Evolutionary conservation across 2,329 filamentous ascomycete genomes (phyloP), one percentile per base, ranked within the genome.

Genomic region (Claviceps spartinae): DNA sequence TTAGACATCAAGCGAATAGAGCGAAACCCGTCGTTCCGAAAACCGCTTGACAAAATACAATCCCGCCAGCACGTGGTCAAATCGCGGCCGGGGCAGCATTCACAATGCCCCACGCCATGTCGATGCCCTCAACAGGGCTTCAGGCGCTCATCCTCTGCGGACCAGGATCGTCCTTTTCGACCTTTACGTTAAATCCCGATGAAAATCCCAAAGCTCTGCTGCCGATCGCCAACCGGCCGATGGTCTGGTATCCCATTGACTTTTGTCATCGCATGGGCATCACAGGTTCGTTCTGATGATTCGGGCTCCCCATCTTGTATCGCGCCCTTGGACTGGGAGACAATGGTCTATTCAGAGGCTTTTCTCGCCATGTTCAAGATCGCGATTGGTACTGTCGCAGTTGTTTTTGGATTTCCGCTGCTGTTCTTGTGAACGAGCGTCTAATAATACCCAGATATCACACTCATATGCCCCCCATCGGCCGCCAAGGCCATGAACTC

Each of bases 201-300:
- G 84, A 90, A 63, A 83, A 86, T 55, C 86, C 87, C 9, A 93
- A 93, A 69, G 86, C 87, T 9, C 77, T 93, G 22, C 70, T 93
- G 7, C 87, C 87, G 5, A 85, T 93, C 54, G 87, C 87, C 38
- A 93, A 93, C 65, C 72, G 87, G 59, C 87, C 87, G 1, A 93
- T 93, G 87, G 83, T 93, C 46, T 91, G 88, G 85, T 93, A 93
- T 65, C 83, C 87, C 5, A 78, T 93, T 42, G 86, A 91, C 61
- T 91, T 88, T 70, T 91, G 86, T 68, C 86, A 88, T 63, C 81
- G 86, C 40, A 86, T 85, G 66, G 86, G 87, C 59, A 80, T 90
- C 58, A 86, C 83, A 62, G 76, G 85, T 86, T 67, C 67, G 78
- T 67, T 45, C 5, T 20, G 8, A 4, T n/a, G 30, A 47, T 20